phyloP scores from a whole-genome alignment of 352 stramenopile genomes.

The Lagenidium sp. region DNA sequence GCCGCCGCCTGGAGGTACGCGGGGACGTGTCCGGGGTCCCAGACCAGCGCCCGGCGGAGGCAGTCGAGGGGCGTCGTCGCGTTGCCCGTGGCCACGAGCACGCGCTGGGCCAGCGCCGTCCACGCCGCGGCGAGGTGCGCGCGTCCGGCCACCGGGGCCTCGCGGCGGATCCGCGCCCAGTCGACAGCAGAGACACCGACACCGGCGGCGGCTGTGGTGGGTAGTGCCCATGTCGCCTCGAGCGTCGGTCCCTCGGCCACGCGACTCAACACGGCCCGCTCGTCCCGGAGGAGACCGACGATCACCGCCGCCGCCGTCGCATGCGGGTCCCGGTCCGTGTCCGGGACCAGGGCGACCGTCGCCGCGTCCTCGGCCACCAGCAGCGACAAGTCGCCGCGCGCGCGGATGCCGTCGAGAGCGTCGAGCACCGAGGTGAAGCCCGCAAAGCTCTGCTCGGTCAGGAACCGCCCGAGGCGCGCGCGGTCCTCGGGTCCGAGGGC shows the following conservation, averaged over 20 bases:
- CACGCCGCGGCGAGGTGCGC: constrained; percentile 9
- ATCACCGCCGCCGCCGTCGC: no score
- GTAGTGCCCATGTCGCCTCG: constrained; percentile 16
- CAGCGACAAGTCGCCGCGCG: no score
- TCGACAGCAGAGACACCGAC: no score
- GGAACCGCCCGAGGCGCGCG: background rate
- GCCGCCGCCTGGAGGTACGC: constrained; percentile 14
- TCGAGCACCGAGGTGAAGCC: constrained; percentile 8
- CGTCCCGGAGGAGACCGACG: constrained; percentile 10
- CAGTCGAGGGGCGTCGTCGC: constrained; percentile 13
- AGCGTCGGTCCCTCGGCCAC: background rate
- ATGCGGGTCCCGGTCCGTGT: no score
- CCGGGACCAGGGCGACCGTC: no score
- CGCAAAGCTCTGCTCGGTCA: constrained; percentile 1
- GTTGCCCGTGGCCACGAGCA: constrained; percentile 5
- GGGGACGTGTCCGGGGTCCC: constrained; percentile 13
- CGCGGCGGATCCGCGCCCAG: constrained; percentile 12
- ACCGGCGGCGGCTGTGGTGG: no score
- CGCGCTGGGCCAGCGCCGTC: constrained; percentile 9
- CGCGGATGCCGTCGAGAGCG: background rate
- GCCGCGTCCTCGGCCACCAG: no score
- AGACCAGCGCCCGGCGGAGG: constrained; percentile 15
- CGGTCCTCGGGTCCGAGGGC: background rate
- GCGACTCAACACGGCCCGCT: constrained; percentile 6
- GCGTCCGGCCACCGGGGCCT: background rate